Conservation (phyloP, 1,139 yeast species). For the Pichia sp. region DNA sequence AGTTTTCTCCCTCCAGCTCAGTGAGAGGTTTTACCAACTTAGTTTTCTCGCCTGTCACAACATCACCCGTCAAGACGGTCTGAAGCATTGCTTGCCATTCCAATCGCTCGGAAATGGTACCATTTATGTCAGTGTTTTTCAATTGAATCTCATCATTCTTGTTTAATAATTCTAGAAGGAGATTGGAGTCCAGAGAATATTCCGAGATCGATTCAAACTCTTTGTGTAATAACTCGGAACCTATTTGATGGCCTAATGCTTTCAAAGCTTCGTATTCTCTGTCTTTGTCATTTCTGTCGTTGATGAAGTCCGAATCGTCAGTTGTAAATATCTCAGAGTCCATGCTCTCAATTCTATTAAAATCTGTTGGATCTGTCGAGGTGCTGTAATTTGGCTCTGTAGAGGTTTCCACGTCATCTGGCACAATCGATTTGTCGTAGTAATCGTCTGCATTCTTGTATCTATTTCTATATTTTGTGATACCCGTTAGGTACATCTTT, state of each 20-base stretch:
- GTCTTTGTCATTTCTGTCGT: conserved; percentile 18
- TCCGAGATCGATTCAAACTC: conserved; percentile 33
- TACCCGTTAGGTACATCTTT: conserved; percentile 42
- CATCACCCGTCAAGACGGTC: conserved; percentile 91
- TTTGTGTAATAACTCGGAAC: conserved; percentile 23
- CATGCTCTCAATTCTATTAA: conserved; percentile 14
- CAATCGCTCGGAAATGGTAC: conserved; percentile 69
- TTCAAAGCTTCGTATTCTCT: conserved; percentile 30
- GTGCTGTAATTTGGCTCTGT: conserved; percentile 21
- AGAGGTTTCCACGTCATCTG: conserved; percentile 36
- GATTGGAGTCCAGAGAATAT: conserved; percentile 36
- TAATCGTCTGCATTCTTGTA: conserved; percentile 43
- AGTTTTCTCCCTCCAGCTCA: conserved; percentile 46
- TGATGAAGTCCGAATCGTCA: conserved; percentile 20
- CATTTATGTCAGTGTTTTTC: conserved; percentile 46
- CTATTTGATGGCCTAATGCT: conserved; percentile 30
- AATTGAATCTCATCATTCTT: conserved; percentile 34
- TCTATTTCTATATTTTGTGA: conserved; percentile 29
- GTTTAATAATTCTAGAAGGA: conserved; percentile 40
- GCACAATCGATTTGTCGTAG: conserved; percentile 42
- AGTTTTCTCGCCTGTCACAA: conserved; percentile 84
- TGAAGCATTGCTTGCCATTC: conserved; percentile 97
- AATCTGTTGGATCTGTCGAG: conserved; percentile 8
- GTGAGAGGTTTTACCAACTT: conserved; percentile 55
- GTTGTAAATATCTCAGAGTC: conserved; percentile 18